Evolutionary conservation across 1,139 yeast species (phyloP).

Genomic region (Kurtzmaniella quercitrusa): DNA sequence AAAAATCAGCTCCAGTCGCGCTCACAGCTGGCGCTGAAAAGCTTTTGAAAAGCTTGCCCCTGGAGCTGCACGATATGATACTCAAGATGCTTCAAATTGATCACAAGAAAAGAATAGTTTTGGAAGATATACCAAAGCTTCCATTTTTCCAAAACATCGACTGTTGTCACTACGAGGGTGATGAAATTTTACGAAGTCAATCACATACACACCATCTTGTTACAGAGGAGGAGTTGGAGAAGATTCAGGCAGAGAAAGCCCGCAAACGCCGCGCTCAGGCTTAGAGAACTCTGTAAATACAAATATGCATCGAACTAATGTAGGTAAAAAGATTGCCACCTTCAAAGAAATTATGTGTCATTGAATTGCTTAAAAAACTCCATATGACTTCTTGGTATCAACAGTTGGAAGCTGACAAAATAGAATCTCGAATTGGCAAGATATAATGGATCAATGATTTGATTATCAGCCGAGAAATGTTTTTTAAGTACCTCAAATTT

Average conservation of each 20-base stretch:
- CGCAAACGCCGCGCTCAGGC: neutral
- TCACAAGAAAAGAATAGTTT: conserved; percentile 24
- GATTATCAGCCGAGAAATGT: too few relatives aligned
- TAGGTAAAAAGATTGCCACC: conserved; percentile 28
- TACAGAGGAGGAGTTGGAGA: conserved; percentile 50
- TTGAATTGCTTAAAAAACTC: too few relatives aligned
- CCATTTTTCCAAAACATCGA: conserved; percentile 27
- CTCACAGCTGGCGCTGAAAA: conserved; percentile 25
- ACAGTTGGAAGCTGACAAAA: too few relatives aligned
- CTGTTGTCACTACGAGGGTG: conserved; percentile 20
- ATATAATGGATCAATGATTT: too few relatives aligned
- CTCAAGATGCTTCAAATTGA: conserved; percentile 32
- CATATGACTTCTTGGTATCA: too few relatives aligned
- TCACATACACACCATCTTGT: conserved; percentile 55
- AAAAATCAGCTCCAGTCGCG: neutral
- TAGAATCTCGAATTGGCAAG: too few relatives aligned
- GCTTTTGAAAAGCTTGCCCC: conserved; percentile 35
- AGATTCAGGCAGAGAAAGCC: conserved; percentile 35
- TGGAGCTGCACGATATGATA: conserved; percentile 28
- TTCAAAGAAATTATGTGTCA: too few relatives aligned
- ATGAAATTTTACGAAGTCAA: conserved; percentile 14
- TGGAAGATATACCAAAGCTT: conserved; percentile 28
- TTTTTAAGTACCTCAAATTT: too few relatives aligned
- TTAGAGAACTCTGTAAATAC: neutral
- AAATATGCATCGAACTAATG: neutral